Percentiles rank a stretch among this genome's conserved stretches.
These are phyloP conservation scores for Fagus crenata DNA, from an alignment of 306 rosid genomes.

Conservation along the genomic window DNA sequence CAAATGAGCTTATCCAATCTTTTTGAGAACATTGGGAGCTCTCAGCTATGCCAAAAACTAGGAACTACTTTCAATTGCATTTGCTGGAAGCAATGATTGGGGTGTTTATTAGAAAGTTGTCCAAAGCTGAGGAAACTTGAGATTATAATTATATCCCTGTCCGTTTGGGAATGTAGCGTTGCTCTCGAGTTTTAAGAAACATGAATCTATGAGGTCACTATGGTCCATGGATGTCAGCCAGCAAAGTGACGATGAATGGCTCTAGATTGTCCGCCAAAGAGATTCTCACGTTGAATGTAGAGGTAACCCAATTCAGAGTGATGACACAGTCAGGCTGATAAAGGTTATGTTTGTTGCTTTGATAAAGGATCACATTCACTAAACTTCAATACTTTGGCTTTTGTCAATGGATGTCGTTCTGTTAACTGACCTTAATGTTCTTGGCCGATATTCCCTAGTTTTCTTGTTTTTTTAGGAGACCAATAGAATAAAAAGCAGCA, in stretches of 20 bases:
- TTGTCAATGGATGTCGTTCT: too few relatives aligned
- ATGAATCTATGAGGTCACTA: constrained; percentile 70
- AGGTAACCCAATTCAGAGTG: constrained; percentile 58
- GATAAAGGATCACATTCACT: not conserved
- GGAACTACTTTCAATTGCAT: constrained; percentile 82
- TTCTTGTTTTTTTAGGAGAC: too few relatives aligned
- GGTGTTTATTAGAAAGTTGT: constrained; percentile 77
- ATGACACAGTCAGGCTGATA: constrained; percentile 46
- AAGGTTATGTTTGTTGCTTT: constrained; percentile 68
- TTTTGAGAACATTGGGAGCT: constrained; percentile 66
- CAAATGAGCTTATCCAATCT: constrained; percentile 58
- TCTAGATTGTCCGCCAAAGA: constrained; percentile 52
- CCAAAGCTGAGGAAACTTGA: constrained; percentile 78
- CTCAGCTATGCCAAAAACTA: constrained; percentile 55
- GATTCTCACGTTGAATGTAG: constrained; percentile 73
- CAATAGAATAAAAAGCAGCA: too few relatives aligned
- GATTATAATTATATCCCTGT: constrained; percentile 32
- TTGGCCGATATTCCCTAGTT: too few relatives aligned
- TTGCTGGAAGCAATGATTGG: constrained; percentile 77
- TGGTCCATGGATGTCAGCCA: constrained; percentile 71
- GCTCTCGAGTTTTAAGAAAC: constrained; percentile 56
- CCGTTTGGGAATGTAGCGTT: constrained; percentile 79
- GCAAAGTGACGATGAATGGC: constrained; percentile 63
- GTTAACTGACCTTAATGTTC: too few relatives aligned
- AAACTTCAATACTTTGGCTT: too few relatives aligned